Evolutionary conservation across 2,329 filamentous ascomycete genomes (phyloP), one percentile per base, ranked within the genome.

Genomic region (Penicillium sp.): DNA sequence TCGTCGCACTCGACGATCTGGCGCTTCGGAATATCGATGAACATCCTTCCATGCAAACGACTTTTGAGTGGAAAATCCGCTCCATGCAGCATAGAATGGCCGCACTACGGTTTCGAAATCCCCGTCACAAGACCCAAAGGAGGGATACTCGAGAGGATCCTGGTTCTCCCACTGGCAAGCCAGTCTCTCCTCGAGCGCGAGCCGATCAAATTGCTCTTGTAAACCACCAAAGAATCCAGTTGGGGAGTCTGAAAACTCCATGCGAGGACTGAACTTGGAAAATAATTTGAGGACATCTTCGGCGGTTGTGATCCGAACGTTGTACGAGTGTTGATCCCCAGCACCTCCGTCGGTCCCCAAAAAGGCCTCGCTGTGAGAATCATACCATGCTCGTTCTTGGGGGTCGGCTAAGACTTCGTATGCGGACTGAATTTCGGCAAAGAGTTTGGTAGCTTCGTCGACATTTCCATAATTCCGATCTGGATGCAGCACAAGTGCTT

Each of bases 341-440:
- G 67, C 66, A 9, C 62, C 66, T 42, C 72, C 83, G 53, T 83
- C 81, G 38, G 87, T 88, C 29, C 83, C 83, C 58, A 97, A 77
- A 57, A 97, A 95, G 47, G 89, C 86, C 63, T 92, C 87, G 56
- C 91, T 88, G 70, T 99, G 94, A 3, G 92, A 92, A 75, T 99
- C 93, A 76, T 99, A 99, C 94, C 94, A 99, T 31, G 92, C 88
- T 63, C 94, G 86, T 72, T 99, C 94, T 71, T 99, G 93, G 10
- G 92, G 87, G 71, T 99, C 94, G 1, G 92, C 96, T 1, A 99
- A 83, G n/a, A 99, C 85, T 72, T 97, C 91, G 71, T 99, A 96
- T 44, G 94, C 94, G 34, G 92, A 83, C 72, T 97, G 93, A 27
- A 97, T 82, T 69, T 97, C 92, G 46, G 94, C 92, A 70, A 99